Evolutionary conservation across 1,284 basidiomycete species (phyloP).

Genomic region (Boletellus deceptivus): DNA sequence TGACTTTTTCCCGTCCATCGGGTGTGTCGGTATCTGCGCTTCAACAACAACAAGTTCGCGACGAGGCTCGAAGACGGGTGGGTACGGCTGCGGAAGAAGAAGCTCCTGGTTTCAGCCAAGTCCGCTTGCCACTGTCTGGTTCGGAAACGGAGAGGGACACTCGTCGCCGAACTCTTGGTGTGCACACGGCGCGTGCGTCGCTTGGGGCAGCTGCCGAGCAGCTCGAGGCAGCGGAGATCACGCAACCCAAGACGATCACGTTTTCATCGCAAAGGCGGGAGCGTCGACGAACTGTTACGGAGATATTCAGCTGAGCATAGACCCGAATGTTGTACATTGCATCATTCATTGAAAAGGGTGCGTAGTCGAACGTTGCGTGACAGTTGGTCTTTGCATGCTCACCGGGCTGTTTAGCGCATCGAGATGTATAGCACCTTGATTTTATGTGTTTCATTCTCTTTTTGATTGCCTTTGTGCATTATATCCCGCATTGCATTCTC

Average conservation of each 20-base stretch:
- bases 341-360: slow-evolving; percentile 20
- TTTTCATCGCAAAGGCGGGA: slow-evolving; percentile 40
- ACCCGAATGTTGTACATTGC: slow-evolving; percentile 10
- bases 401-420: slow-evolving; percentile 13
- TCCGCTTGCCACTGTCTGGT: slow-evolving; percentile 41
- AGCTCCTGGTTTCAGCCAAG: slow-evolving; percentile 21
- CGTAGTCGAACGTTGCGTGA: slow-evolving; percentile 1
- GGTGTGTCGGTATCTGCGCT: slow-evolving; percentile 55
- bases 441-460: background rate
- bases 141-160: slow-evolving; percentile 54
- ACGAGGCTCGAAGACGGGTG: slow-evolving; percentile 41
- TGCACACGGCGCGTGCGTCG: slow-evolving; percentile 42
- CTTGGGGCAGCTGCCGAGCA: slow-evolving; percentile 38
- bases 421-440: slow-evolving; percentile 27
- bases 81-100: slow-evolving; percentile 31
- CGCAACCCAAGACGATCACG: slow-evolving; percentile 37
- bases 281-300: slow-evolving; percentile 48
- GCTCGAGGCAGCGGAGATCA: slow-evolving; percentile 32
- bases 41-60: slow-evolving; percentile 48
- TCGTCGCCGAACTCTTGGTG: slow-evolving; percentile 43
- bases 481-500: slow-evolving; percentile 29
- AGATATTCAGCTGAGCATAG: slow-evolving; percentile 39
- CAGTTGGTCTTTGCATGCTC: background rate
- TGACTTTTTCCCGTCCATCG: slow-evolving; percentile 63
- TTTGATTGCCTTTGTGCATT: slow-evolving; percentile 20